These are phyloP conservation scores for Jacaranda copaia DNA, from an alignment of 257 asterid genomes.

Conservation along the genomic window DNA sequence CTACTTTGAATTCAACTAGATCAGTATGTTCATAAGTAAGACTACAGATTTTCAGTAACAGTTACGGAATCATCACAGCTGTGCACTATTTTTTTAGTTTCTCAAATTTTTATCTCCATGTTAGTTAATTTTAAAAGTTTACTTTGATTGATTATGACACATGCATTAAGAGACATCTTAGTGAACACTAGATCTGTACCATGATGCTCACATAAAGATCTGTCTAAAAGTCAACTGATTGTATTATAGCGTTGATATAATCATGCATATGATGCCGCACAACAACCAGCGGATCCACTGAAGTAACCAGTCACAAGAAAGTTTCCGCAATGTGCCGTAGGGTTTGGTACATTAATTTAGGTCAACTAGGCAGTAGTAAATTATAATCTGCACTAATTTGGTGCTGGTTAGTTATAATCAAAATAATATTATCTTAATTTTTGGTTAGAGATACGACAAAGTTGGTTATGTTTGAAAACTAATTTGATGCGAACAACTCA, in stretches of 20 bases:
- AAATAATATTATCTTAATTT: too few relatives aligned
- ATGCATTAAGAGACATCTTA: not conserved
- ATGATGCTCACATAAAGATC: not conserved
- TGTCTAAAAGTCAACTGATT: slow-evolving; percentile 31
- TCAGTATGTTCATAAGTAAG: too few relatives aligned
- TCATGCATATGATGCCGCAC: slow-evolving; percentile 38
- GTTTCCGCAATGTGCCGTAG: not conserved
- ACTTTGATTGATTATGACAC: not conserved
- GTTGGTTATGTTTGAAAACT: not conserved
- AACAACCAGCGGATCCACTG: slow-evolving; percentile 38
- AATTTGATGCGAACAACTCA: too few relatives aligned
- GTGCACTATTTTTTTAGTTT: too few relatives aligned
- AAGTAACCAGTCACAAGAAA: not conserved
- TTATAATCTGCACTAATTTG: not conserved
- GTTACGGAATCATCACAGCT: too few relatives aligned
- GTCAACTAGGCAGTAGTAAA: not conserved
- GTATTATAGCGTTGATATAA: not conserved
- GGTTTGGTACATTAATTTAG: not conserved
- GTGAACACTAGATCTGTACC: slow-evolving; percentile 32
- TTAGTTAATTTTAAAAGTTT: not conserved
- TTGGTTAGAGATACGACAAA: not conserved
- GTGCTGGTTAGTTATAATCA: not conserved
- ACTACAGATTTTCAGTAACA: too few relatives aligned
- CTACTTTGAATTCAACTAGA: too few relatives aligned
- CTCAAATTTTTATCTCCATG: too few relatives aligned